Percentiles rank a stretch among this genome's conserved stretches.
Evolutionary conservation across 306 rosid genomes (phyloP).

Genomic region (Inga leiocalycina): DNA sequence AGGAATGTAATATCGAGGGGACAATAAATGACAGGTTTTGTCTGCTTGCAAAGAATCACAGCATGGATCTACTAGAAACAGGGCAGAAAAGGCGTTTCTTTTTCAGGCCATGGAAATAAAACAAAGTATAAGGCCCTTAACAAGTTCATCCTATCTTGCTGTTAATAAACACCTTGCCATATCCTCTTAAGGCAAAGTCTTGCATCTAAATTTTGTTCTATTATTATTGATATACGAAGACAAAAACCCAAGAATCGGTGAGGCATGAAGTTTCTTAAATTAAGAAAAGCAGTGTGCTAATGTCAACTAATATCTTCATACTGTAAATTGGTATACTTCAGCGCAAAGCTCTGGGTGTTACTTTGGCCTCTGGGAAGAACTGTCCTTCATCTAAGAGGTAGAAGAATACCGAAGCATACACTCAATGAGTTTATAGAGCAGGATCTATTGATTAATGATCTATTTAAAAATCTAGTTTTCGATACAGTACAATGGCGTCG

Average conservation of each 20-base stretch:
- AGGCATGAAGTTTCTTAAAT: not conserved
- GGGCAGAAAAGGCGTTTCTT: not conserved
- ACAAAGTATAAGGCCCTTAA: not conserved
- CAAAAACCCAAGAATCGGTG: not conserved
- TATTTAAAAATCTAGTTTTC: too few species aligned
- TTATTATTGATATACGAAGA: not conserved
- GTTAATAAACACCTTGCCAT: not conserved
- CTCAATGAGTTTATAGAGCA: too few species aligned
- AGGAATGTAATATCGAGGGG: not conserved
- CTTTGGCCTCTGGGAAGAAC: not conserved
- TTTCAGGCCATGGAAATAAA: conserved; percentile 3
- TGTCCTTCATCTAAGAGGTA: not conserved
- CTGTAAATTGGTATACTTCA: not conserved
- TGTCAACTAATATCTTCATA: not conserved
- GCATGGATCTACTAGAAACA: not conserved
- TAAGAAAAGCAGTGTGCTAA: not conserved
- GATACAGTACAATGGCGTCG: too few species aligned
- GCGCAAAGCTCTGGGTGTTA: not conserved
- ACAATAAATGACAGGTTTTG: not conserved
- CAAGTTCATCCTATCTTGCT: not conserved
- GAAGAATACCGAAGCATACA: not conserved
- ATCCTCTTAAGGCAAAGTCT: not conserved
- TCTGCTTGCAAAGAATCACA: not conserved
- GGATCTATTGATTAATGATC: too few species aligned
- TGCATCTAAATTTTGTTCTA: not conserved